Percentiles rank a stretch among this genome's conserved stretches.
phyloP scores from a whole-genome alignment of 2,329 filamentous ascomycete species.

The Cladorrhinum sp. region DNA sequence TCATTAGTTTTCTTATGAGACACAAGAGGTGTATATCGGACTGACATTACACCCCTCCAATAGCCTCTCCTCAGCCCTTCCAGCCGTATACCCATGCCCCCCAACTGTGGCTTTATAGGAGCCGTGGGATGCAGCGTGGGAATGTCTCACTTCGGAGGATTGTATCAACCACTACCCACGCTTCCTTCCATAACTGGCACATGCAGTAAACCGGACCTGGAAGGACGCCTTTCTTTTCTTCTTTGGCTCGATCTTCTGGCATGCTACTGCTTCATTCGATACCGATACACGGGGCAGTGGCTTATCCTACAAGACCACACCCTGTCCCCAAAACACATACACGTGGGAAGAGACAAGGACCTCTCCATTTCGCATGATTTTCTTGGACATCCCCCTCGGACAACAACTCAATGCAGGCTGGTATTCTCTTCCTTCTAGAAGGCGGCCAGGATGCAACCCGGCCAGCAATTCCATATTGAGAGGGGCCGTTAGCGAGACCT shows the following conservation, averaged over 20 bases:
- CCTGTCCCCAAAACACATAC: neutral
- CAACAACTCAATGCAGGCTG: neutral
- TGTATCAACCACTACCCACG: neutral
- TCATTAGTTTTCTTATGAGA: neutral
- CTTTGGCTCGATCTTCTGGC: neutral
- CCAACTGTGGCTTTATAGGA: neutral
- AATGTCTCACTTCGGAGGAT: neutral
- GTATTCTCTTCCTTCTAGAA: neutral
- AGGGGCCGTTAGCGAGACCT: constrained; percentile 2
- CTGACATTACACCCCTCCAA: neutral
- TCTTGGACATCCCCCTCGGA: neutral
- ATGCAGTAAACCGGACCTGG: neutral
- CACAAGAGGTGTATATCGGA: neutral
- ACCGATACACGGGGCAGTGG: neutral
- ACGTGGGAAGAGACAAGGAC: neutral
- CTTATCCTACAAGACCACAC: neutral
- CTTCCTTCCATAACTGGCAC: neutral
- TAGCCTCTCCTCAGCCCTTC: neutral
- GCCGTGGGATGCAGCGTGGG: neutral
- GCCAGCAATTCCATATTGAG: constrained; percentile 9
- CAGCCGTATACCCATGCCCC: neutral
- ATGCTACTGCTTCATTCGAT: neutral
- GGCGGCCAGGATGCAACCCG: neutral
- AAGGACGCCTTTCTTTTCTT: neutral
- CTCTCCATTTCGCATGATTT: neutral